Evolutionary conservation across 345 rosid species (phyloP), one percentile per base, ranked within the genome.

Genomic region (thale cress (Arabidopsis thaliana)): DNA sequence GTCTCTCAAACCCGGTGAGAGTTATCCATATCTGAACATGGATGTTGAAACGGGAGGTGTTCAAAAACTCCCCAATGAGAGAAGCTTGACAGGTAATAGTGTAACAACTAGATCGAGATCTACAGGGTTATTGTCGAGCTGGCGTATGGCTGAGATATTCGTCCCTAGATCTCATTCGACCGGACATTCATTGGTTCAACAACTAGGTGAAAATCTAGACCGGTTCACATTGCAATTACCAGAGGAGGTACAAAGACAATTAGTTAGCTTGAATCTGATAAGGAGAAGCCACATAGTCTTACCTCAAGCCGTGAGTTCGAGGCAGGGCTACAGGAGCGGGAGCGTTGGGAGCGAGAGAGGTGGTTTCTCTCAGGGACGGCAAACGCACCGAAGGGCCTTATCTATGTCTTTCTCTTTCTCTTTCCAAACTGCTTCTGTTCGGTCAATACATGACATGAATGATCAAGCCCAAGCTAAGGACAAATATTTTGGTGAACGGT

Each of bases 171-270:
- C 93, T 28, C 84, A 78, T 75, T 89, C 93, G 1, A 86, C 85
- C 0, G 92, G 92, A 12, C 88, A 88, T 78, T 84, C 86, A 11
- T 14, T 78, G 82, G 83, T 89, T 68, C 88, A 82, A 28, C 88
- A 82, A 28, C 30, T 28, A 28, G 30, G 30, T 28, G 30, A 28
- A 1, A 28, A 28, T 28, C 30, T 28, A 28, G 30, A 28, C 3
- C 30, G 30, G 3, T 28, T 28, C 68, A 90, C 93, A 0, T 66
- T 93, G 32, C 81, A 89, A 71, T 76, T 93, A 38, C 93, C 98
- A 0, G 83, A 82, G 10, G 93, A 90, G 22, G 80, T 85, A 33
- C 76, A 86, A 23, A 83, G 36, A 67, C 80, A 79, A 72, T 22
- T 81, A 41, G 76, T 82, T 50, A 77, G 62, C 53, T 67, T 82